Evolutionary conservation across 257 asterid species (phyloP), one percentile per base, ranked within the genome.

Genomic region (Penstemon newberryi): DNA sequence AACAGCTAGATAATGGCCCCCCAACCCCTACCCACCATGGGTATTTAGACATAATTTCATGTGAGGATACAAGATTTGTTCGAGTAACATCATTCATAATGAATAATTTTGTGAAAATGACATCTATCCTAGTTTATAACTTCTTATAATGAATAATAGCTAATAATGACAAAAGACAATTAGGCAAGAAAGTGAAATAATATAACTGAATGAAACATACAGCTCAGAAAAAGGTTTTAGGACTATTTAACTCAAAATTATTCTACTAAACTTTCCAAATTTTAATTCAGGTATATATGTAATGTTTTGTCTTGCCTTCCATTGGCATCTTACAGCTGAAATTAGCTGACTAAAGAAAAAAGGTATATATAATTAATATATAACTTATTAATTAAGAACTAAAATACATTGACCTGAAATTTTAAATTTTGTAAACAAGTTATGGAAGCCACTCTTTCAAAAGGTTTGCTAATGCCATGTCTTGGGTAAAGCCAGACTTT

Each of bases 11-110:
- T 4, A 69, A 40, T 49, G 58, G 71, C 8, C 54, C 45, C 38
- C 63, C 69, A 51, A 43, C 0, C 46, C 33, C 46, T 4, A 43
- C 8, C 46, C 46, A 1, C 46, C 3, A 15, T 15, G 1, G 9
- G 60, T 44, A 53, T 45, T 63, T 64, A 44, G 70, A 70, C 39
- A 53, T 25, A 56, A 47, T 13, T 63, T 56, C 79, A 41, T 67
- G 74, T 68, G 70, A 54, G 58, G 54, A 25, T 33, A 53, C 25
- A 51, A 60, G 54, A 2, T 25, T 25, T 25, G 39, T 41, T 3
- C 18, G 52, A 50, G 63, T 60, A 62, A 44, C 57, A 38, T 12
- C 40, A 67, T 60, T 69, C 56, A 25, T 25, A 25, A 25, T 38
- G 37, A 49, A n/a, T 25, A 43, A 51, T 33, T 50, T 33, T 60